Evolutionary conservation across 805 yeast species (phyloP).

Genomic region (Metschnikowia cubensis): DNA sequence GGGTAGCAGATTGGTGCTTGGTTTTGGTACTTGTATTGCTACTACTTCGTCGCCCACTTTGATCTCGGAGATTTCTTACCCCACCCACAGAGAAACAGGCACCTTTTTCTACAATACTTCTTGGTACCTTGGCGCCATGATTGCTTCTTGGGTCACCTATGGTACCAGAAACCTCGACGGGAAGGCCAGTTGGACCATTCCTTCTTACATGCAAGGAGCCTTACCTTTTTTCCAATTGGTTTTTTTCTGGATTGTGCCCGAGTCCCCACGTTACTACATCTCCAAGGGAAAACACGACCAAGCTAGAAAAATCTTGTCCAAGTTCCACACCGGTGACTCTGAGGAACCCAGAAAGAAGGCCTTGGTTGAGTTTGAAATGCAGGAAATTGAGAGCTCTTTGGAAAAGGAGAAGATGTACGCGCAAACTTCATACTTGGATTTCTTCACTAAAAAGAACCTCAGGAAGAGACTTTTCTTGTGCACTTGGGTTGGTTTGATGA

Average conservation of each 20-base stretch:
- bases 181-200: slow-evolving; percentile 50
- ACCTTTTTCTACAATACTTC: slow-evolving; percentile 45
- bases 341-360: slow-evolving; percentile 19
- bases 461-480: slow-evolving; percentile 40
- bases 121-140: slow-evolving; percentile 53
- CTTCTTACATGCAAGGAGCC: slow-evolving; percentile 48
- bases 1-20: slow-evolving; percentile 45
- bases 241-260: slow-evolving; percentile 34
- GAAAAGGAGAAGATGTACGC: slow-evolving; percentile 37
- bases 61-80: slow-evolving; percentile 49
- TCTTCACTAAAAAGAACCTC: slow-evolving; percentile 35
- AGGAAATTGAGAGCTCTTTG: slow-evolving; percentile 24
- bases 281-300: slow-evolving; percentile 39
- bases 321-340: slow-evolving; percentile 39
- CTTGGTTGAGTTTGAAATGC: slow-evolving; percentile 22
- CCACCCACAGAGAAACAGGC: slow-evolving; percentile 31
- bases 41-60: slow-evolving; percentile 45
- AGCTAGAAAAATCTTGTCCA: slow-evolving; percentile 40
- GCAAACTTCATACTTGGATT: slow-evolving; percentile 35
- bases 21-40: slow-evolving; percentile 43
- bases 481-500: slow-evolving; percentile 29
- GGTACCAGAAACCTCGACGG: slow-evolving; percentile 34
- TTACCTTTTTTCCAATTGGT: slow-evolving; percentile 41
- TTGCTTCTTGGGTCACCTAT: slow-evolving; percentile 50
- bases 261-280: slow-evolving; percentile 45